A percentile compares a stretch with the other conserved stretches of the same genome.
phyloP scores from a whole-genome alignment of 108 stramenopile species.

The Fistulifera solaris region DNA sequence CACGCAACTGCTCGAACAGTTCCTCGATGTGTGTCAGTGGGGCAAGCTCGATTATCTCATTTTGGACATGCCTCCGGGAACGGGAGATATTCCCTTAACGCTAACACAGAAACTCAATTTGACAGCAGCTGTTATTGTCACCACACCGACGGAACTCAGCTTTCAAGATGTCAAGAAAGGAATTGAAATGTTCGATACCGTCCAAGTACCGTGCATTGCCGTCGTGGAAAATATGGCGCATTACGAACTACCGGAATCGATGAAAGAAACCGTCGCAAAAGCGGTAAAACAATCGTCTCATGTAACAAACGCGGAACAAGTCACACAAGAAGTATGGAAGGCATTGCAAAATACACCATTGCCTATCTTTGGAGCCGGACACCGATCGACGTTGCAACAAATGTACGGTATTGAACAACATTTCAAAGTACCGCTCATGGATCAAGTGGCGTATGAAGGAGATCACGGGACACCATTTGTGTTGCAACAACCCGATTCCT shows the following conservation, averaged over 20 bases:
- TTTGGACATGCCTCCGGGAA: constrained; percentile 98
- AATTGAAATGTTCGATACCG: constrained; percentile 90
- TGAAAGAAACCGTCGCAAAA: constrained; percentile 35
- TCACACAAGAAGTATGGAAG: constrained; percentile 22
- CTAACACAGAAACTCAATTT: constrained; percentile 87
- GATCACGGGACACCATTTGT: constrained; percentile 75
- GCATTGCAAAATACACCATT: constrained; percentile 20
- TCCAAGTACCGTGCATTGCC: constrained; percentile 90
- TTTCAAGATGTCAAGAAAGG: constrained; percentile 96
- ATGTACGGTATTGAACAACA: constrained; percentile 85
- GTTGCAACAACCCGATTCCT: constrained; percentile 52
- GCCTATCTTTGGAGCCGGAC: constrained; percentile 74
- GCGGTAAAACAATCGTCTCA: constrained; percentile 10
- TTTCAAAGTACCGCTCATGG: constrained; percentile 62
- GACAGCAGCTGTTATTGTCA: constrained; percentile 94
- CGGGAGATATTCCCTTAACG: constrained; percentile 96
- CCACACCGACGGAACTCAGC: constrained; percentile 93
- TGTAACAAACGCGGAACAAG: constrained; percentile 12
- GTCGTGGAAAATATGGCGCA: constrained; percentile 99
- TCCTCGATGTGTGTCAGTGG: constrained; percentile 90
- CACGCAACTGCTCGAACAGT: constrained; percentile 87
- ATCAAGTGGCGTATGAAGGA: constrained; percentile 70
- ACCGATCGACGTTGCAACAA: constrained; percentile 57
- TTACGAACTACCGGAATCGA: constrained; percentile 40
- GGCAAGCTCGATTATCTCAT: constrained; percentile 94